phyloP scores from a whole-genome alignment of 2,329 filamentous ascomycete genomes.

The Sclerotinia subarctica region DNA sequence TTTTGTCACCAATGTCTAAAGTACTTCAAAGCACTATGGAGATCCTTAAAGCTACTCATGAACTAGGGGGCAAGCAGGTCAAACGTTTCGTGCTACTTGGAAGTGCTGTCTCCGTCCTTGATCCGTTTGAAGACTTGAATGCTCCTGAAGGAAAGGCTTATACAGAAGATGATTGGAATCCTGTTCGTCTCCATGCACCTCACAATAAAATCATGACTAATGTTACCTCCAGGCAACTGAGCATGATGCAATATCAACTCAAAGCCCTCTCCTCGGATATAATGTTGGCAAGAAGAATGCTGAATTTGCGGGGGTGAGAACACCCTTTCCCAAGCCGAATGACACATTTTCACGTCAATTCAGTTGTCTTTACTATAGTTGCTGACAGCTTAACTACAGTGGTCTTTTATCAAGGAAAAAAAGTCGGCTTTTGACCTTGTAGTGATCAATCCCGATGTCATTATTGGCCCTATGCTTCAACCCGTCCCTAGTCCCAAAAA shows the following conservation, averaged over 20 bases:
- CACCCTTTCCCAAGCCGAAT: background rate
- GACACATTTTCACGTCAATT: background rate
- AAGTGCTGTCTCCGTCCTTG: constrained; percentile 56
- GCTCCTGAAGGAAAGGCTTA: constrained; percentile 51
- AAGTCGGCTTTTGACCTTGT: constrained; percentile 54
- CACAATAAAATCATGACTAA: background rate
- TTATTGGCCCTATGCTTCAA: constrained; percentile 60
- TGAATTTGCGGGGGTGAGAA: constrained; percentile 51
- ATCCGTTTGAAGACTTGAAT: constrained; percentile 52
- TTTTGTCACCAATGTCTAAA: background rate
- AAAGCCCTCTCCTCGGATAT: constrained; percentile 36
- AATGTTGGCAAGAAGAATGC: constrained; percentile 55
- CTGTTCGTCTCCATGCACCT: constrained; percentile 44
- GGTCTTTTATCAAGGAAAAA: constrained; percentile 55
- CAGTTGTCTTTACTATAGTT: background rate
- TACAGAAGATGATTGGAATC: constrained; percentile 53
- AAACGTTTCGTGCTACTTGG: constrained; percentile 47
- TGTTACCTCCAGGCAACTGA: constrained; percentile 21
- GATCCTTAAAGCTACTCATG: constrained; percentile 67
- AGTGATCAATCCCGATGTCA: constrained; percentile 58
- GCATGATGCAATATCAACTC: constrained; percentile 41
- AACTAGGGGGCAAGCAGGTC: constrained; percentile 44
- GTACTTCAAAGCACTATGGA: constrained; percentile 52
- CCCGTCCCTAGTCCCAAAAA: constrained; percentile 57
- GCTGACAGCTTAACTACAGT: constrained; percentile 36